Base-by-base conservation (phyloP, 768 basidiomycete genomes). In the Punctularia strigosozonata region DNA sequence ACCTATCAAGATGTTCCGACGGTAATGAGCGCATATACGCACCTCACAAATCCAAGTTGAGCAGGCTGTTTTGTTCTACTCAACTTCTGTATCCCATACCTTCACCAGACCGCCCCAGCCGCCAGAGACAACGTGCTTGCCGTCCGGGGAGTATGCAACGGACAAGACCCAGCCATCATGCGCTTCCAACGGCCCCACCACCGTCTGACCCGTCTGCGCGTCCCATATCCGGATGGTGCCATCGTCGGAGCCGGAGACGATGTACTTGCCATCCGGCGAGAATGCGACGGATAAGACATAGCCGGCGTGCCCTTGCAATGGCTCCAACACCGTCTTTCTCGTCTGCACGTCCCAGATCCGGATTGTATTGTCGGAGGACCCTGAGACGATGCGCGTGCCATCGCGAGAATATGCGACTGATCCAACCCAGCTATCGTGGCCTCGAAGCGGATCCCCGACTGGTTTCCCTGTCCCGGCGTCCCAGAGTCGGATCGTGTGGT, bases 1-100 rank as follows among this genome's bases (percentile, higher is more conserved):
- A n/a, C n/a, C n/a, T n/a, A n/a, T n/a, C n/a, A n/a, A n/a, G n/a
- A n/a, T n/a, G n/a, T n/a, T n/a, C n/a, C n/a, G n/a, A n/a, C n/a
- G n/a, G n/a, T n/a, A n/a, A n/a, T n/a, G n/a, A n/a, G n/a, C n/a
- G n/a, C n/a, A n/a, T n/a, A n/a, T n/a, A n/a, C n/a, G n/a, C n/a
- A n/a, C n/a, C n/a, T n/a, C n/a, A n/a, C n/a, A n/a, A n/a, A n/a
- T n/a, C n/a, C n/a, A n/a, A n/a, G n/a, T n/a, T n/a, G n/a, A n/a
- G n/a, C n/a, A n/a, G n/a, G n/a, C n/a, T n/a, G n/a, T n/a, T n/a
- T n/a, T n/a, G n/a, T n/a, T n/a, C n/a, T n/a, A n/a, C n/a, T n/a
- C n/a, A n/a, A n/a, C n/a, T n/a, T 18, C 20, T 1, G 41, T 41
- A 31, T 48, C 37, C 51, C 52, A 54, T 4, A 52, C 34, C 19